Evolutionary conservation across 768 basidiomycete genomes (phyloP), one percentile per base, ranked within the genome.

Genomic region (Suillus cothurnatus): DNA sequence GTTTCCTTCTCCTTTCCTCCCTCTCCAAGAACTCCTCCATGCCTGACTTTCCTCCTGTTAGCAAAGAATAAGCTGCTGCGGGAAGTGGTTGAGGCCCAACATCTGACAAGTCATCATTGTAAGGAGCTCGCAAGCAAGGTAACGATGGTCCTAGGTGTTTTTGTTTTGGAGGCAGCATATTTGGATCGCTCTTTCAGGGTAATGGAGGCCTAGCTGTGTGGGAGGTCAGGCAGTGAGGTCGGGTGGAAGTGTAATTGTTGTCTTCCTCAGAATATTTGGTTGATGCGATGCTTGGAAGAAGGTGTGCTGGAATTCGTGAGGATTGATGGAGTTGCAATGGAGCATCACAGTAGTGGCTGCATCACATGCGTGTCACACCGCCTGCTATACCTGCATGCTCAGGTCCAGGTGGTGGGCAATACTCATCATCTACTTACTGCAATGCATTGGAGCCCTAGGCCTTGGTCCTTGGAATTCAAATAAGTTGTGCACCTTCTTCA

Each of bases 71-170:
- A 9, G 80, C 76, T 39, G n/a, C n/a, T n/a, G 82, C 77, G 3
- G 90, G 89, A 0, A 91, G 79, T 0, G 94, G 95, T 74, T 83
- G 85, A 0, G 97, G 97, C 1, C 96, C 96, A 61, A 95, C 83
- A 65, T 95, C 94, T 61, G 90, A 89, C 61, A 83, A 83, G 62
- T 89, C 89, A 56, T 85, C 84, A 21, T 69, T 66, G 60, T 68
- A 76, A 4, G 78, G 72, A 31, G 79, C 74, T 57, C 77, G 76
- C 14, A 74, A 69, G 6, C 74, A 72, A 14, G 86, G 88, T 31
- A 87, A 71, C 2, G 88, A 75, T 11, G 91, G 86, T 1, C 88
- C 89, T 15, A 85, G 65, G 26, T 80, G 74, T 53, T 79, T 79
- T 75, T 78, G 82, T 64, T 70, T 72, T 19, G 67, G 68, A n/a